Conservation (phyloP, 306 rosid genomes). For the Sindora glabra region DNA sequence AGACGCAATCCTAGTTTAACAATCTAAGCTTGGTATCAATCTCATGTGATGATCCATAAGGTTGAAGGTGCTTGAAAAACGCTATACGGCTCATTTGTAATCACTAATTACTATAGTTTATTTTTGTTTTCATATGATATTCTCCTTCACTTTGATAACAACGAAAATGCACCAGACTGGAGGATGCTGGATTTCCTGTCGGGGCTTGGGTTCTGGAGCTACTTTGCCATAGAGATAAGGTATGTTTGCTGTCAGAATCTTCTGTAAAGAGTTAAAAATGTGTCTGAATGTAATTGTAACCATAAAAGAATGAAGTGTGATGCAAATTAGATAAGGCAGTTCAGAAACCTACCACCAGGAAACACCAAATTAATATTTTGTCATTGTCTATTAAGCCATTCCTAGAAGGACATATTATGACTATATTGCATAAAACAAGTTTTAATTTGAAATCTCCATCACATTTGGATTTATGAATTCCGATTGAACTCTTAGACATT, state of each 20-base stretch:
- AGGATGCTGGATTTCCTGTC: slow-evolving; percentile 97
- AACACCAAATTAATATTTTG: neutral
- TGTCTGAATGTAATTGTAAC: neutral
- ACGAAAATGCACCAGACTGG: slow-evolving; percentile 52
- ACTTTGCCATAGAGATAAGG: slow-evolving; percentile 97
- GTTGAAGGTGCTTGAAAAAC: neutral
- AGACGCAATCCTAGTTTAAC: too few species aligned
- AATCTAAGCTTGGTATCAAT: too few species aligned
- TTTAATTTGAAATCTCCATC: too few species aligned
- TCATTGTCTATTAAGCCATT: neutral
- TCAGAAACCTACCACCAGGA: neutral
- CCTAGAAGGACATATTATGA: neutral
- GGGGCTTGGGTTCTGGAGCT: slow-evolving; percentile 95
- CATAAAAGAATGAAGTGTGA: neutral
- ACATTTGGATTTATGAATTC: too few species aligned
- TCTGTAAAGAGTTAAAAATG: neutral
- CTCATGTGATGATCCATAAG: neutral
- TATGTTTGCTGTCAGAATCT: slow-evolving; percentile 12
- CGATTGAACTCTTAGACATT: neutral
- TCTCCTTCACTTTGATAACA: neutral
- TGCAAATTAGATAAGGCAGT: neutral
- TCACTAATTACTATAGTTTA: too few species aligned
- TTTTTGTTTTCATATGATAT: too few species aligned
- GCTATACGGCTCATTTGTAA: too few species aligned
- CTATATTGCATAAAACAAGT: neutral